Base-by-base conservation (phyloP, 257 asterid genomes). In the Petunia secreta region DNA sequence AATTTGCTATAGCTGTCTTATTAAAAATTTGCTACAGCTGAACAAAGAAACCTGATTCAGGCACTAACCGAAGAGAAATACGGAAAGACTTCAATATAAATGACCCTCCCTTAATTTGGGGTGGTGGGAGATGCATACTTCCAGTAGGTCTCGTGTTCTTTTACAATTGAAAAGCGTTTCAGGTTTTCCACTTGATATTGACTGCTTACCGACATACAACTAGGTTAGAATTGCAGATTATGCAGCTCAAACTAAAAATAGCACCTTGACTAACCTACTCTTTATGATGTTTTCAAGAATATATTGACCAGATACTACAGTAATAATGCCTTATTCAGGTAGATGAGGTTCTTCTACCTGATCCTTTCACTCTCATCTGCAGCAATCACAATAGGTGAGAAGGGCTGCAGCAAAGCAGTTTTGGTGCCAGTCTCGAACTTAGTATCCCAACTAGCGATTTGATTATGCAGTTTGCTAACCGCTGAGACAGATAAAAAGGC, bases 381-480 rank as follows among this genome's bases (percentile, higher is more conserved):
- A 80, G 97, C 98, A 90, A 95, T 82, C 81, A 95, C 98, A 75
- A 91, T 83, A 10, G 98, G 97, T 34, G 95, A 87, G 88, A 95
- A 95, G 50, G 98, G 98, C 83, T 91, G 98, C 80, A 95, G 87
- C 86, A 95, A 82, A 69, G 95, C 89, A 65, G 92, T 86, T 87
- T 83, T 89, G 80, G 97, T 86, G 83, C 98, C 97, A 34, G 94
- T 86, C 88, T 94, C 97, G 83, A 94, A 96, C 81, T 91, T 92
- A 40, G 99, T 94, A 81, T 94, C 99, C 99, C 98, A 94, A 87
- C 99, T 91, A 15, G 98, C 99, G 76, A 94, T 94, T 91, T 92
- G 98, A 90, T 92, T 91, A 76, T 89, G 86, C 64, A 93, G 88
- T 87, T 91, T 94, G 84, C 92, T 90, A 79, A 91, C 91, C 80